These are phyloP conservation scores for Lotus japonicus DNA, from an alignment of 306 rosid species.

Conservation along the genomic window DNA sequence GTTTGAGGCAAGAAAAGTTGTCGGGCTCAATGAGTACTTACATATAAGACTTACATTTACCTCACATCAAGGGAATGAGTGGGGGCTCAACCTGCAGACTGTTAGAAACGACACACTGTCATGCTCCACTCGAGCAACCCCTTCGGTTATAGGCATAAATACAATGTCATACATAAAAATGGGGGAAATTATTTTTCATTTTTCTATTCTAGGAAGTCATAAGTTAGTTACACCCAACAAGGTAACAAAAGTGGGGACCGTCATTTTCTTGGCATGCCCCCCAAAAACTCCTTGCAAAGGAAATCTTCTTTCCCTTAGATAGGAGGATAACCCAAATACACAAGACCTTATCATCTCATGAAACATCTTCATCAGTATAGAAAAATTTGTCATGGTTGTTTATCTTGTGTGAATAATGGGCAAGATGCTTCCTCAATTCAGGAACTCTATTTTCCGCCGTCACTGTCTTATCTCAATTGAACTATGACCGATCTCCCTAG, in stretches of 20 bases:
- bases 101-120: too few species aligned
- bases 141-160: background rate
- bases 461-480: conserved; percentile 51
- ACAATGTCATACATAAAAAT: conserved; percentile 15
- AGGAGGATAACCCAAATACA: conserved; percentile 27
- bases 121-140: too few species aligned
- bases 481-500: conserved; percentile 71
- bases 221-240: conserved; percentile 58
- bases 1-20: too few species aligned
- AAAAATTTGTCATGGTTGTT: conserved; percentile 15
- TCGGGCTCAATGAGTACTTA: too few species aligned
- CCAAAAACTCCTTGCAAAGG: conserved; percentile 25
- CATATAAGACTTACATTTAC: too few species aligned
- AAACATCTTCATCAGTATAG: background rate
- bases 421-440: conserved; percentile 17
- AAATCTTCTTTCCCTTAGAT: conserved; percentile 25
- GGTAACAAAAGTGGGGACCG: conserved; percentile 30
- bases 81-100: too few species aligned
- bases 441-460: conserved; percentile 11
- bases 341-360: conserved; percentile 25
- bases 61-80: too few species aligned
- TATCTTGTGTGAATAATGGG: conserved; percentile 20
- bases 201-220: conserved; percentile 24
- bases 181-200: conserved; percentile 14
- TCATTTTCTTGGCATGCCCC: conserved; percentile 33